Conservation (phyloP, 2,329 filamentous ascomycete species). For the Tolypocladium paradoxum region DNA sequence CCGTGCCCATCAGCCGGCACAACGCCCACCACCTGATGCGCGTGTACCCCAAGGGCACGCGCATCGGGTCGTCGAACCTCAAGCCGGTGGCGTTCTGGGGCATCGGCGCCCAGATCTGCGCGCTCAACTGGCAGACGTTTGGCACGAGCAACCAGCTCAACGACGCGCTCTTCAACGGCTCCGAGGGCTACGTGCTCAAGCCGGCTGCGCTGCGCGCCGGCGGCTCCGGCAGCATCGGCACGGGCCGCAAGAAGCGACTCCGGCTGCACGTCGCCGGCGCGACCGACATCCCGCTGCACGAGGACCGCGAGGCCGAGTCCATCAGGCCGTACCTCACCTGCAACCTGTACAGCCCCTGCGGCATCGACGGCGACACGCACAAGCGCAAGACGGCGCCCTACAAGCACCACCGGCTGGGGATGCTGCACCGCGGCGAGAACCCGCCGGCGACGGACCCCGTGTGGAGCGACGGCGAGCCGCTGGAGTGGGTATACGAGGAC, state of each 20-base stretch:
- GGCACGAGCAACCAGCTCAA: slow-evolving; percentile 57
- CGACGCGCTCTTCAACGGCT: slow-evolving; percentile 54
- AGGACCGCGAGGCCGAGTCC: slow-evolving; percentile 36
- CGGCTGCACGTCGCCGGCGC: slow-evolving; percentile 51
- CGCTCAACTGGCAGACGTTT: slow-evolving; percentile 61
- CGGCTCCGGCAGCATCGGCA: slow-evolving; percentile 38
- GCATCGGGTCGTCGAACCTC: slow-evolving; percentile 56
- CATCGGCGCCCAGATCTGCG: slow-evolving; percentile 57
- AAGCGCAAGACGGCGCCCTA: slow-evolving; percentile 36
- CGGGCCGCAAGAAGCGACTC: slow-evolving; percentile 36
- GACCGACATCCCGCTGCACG: slow-evolving; percentile 46
- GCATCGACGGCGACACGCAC: slow-evolving; percentile 32
- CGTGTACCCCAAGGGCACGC: slow-evolving; percentile 58
- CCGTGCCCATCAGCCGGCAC: slow-evolving; percentile 41
- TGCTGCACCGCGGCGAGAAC: slow-evolving; percentile 47
- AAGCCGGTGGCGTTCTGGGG: slow-evolving; percentile 55
- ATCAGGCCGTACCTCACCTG: slow-evolving; percentile 57
- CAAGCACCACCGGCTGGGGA: slow-evolving; percentile 44
- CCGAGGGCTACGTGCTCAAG: slow-evolving; percentile 56
- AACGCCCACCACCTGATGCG: slow-evolving; percentile 59
- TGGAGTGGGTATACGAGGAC: slow-evolving; percentile 60
- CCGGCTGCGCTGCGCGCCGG: slow-evolving; percentile 46
- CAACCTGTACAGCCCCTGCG: slow-evolving; percentile 48
- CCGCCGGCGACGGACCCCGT: slow-evolving; percentile 49
- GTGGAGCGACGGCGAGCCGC: slow-evolving; percentile 55